These are phyloP conservation scores for Ganoderma lingzhi DNA, from an alignment of 1,284 basidiomycete genomes.

Conservation along the genomic window DNA sequence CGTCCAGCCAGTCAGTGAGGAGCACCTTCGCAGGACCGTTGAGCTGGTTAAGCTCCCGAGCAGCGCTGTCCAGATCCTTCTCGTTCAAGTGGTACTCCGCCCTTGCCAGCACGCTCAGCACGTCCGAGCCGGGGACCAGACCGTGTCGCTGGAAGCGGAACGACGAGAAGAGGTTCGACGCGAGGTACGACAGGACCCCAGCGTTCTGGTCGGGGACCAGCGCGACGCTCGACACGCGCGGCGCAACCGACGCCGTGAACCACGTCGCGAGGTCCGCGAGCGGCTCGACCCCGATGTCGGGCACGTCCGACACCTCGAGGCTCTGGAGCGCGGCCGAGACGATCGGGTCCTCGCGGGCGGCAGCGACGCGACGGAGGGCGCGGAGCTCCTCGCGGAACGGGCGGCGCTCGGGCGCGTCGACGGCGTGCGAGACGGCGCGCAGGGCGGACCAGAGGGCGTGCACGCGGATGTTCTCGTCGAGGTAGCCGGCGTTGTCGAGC, in stretches of 20 bases:
- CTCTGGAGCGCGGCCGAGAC: slow-evolving; percentile 74
- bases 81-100: slow-evolving; percentile 93
- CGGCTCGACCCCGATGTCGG: slow-evolving; percentile 90
- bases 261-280: slow-evolving; percentile 89
- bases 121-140: slow-evolving; percentile 82
- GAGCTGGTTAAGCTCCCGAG: slow-evolving; percentile 93
- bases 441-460: slow-evolving; percentile 85
- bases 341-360: slow-evolving; percentile 74
- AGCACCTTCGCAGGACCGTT: slow-evolving; percentile 87
- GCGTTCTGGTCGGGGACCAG: slow-evolving; percentile 92
- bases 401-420: slow-evolving; percentile 68
- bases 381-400: slow-evolving; percentile 93
- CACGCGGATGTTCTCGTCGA: slow-evolving; percentile 90
- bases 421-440: slow-evolving; percentile 64
- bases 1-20: slow-evolving; percentile 91
- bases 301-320: slow-evolving; percentile 79
- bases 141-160: slow-evolving; percentile 85
- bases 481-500: slow-evolving; percentile 88
- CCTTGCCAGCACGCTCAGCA: slow-evolving; percentile 86
- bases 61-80: slow-evolving; percentile 92
- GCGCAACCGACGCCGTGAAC: slow-evolving; percentile 89
- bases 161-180: slow-evolving; percentile 79
- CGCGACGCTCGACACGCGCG: slow-evolving; percentile 87
- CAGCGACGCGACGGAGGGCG: slow-evolving; percentile 78
- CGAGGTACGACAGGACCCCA: slow-evolving; percentile 89